Percentiles rank a stretch among this genome's conserved stretches.
Conservation (phyloP, 108 stramenopile species). For the Heterococcus sp. region DNA sequence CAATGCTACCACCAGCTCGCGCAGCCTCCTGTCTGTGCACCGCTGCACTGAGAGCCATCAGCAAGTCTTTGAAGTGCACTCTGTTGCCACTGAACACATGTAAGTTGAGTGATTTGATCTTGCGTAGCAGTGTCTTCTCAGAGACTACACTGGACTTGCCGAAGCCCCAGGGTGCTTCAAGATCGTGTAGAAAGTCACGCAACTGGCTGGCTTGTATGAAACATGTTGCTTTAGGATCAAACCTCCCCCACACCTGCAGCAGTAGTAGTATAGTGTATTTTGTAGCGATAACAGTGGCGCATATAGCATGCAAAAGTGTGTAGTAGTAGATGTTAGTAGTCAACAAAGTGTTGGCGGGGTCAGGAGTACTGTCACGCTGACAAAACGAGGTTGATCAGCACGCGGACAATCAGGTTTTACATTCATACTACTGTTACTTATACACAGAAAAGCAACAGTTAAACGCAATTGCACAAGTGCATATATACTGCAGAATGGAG, state of each 20-base stretch:
- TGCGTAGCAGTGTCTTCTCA: conserved; percentile 18
- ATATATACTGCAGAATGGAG: too few species aligned
- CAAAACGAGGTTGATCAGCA: too few species aligned
- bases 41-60: conserved; percentile 21
- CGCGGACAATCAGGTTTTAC: too few species aligned
- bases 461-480: too few species aligned
- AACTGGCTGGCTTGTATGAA: conserved; percentile 33
- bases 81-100: conserved; percentile 37
- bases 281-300: too few species aligned
- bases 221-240: conserved; percentile 41
- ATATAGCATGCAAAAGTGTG: too few species aligned
- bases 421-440: too few species aligned
- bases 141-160: conserved; percentile 25
- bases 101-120: conserved; percentile 32
- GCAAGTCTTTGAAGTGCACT: conserved; percentile 47
- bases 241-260: conserved; percentile 49
- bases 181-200: conserved; percentile 35
- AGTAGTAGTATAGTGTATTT: too few species aligned
- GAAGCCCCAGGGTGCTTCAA: conserved; percentile 44
- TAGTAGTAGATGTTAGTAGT: too few species aligned
- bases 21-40: conserved; percentile 22
- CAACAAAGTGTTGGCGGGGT: too few species aligned
- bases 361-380: too few species aligned
- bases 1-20: conserved; percentile 20
- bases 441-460: too few species aligned